Evolutionary conservation across 306 rosid genomes (phyloP).

Genomic region (Benincasa hispida): DNA sequence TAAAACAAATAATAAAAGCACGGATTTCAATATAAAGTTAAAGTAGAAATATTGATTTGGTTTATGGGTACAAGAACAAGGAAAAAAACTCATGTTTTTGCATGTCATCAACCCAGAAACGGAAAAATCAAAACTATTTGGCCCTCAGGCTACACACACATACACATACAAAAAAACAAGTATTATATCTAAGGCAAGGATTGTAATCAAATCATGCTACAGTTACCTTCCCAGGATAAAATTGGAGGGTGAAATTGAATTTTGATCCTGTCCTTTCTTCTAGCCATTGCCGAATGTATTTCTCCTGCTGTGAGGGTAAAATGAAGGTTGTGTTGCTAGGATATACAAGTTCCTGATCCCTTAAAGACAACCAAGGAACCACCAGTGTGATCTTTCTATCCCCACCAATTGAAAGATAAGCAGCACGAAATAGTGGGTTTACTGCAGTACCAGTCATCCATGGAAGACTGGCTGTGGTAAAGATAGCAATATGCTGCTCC

Average conservation of each 20-base stretch:
- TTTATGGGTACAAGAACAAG: neutral
- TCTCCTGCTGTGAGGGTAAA: conserved; percentile 59
- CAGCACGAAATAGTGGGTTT: conserved; percentile 92
- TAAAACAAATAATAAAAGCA: neutral
- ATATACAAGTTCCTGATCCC: conserved; percentile 63
- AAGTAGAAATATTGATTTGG: neutral
- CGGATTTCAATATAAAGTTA: neutral
- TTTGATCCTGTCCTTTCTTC: conserved; percentile 65
- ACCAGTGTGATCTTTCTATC: conserved; percentile 60
- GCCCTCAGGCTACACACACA: neutral
- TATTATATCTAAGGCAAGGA: neutral
- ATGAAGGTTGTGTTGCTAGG: conserved; percentile 58
- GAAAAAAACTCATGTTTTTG: neutral
- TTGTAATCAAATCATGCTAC: neutral
- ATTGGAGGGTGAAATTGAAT: conserved; percentile 37
- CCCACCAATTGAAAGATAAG: conserved; percentile 54
- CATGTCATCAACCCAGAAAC: neutral
- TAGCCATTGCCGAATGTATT: conserved; percentile 63
- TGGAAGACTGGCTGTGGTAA: conserved; percentile 97
- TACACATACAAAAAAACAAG: neutral
- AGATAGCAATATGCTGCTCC: conserved; percentile 67
- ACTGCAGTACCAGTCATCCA: conserved; percentile 99
- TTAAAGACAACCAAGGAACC: conserved; percentile 80
- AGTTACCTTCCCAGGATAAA: conserved; percentile 76
- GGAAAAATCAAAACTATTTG: neutral